phyloP scores from a whole-genome alignment of 2,329 filamentous ascomycete species.

The Arthroderma sp. region DNA sequence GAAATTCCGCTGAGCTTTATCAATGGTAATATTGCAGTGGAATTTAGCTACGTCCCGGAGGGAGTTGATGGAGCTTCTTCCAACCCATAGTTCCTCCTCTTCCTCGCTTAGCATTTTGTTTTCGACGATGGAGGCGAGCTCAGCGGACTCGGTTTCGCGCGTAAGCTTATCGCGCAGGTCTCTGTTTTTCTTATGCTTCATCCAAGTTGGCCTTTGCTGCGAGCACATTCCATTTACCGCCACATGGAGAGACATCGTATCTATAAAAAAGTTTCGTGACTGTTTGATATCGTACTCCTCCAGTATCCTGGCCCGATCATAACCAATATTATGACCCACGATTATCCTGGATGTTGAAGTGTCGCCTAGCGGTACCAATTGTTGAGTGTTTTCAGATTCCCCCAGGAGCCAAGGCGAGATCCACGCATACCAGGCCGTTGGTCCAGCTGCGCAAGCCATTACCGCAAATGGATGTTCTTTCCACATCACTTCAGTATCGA shows the following conservation, averaged over 20 bases:
- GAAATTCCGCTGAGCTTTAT: slow-evolving; percentile 75
- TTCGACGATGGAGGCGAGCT: slow-evolving; percentile 59
- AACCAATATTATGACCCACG: slow-evolving; percentile 91
- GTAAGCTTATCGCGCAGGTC: slow-evolving; percentile 72
- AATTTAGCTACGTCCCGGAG: slow-evolving; percentile 92
- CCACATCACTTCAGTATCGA: slow-evolving; percentile 96
- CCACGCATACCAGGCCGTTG: slow-evolving; percentile 94
- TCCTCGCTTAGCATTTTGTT: slow-evolving; percentile 59
- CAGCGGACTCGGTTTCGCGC: slow-evolving; percentile 55
- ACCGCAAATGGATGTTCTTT: slow-evolving; percentile 85
- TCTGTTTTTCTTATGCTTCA: slow-evolving; percentile 85
- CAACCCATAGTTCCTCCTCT: slow-evolving; percentile 92
- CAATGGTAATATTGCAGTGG: slow-evolving; percentile 79
- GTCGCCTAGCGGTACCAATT: slow-evolving; percentile 80
- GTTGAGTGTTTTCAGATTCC: slow-evolving; percentile 62
- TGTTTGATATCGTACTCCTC: slow-evolving; percentile 84
- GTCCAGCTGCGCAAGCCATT: slow-evolving; percentile 88
- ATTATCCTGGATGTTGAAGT: slow-evolving; percentile 60
- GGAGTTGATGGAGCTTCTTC: slow-evolving; percentile 88
- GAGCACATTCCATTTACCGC: slow-evolving; percentile 99
- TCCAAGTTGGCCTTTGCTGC: slow-evolving; percentile 88
- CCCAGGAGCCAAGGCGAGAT: slow-evolving; percentile 87
- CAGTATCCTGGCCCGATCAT: slow-evolving; percentile 73
- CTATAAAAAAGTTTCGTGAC: slow-evolving; percentile 73
- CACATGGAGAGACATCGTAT: slow-evolving; percentile 97